These are phyloP conservation scores for Globisporangium spinosum DNA, from an alignment of 352 stramenopile genomes.

Conservation along the genomic window DNA sequence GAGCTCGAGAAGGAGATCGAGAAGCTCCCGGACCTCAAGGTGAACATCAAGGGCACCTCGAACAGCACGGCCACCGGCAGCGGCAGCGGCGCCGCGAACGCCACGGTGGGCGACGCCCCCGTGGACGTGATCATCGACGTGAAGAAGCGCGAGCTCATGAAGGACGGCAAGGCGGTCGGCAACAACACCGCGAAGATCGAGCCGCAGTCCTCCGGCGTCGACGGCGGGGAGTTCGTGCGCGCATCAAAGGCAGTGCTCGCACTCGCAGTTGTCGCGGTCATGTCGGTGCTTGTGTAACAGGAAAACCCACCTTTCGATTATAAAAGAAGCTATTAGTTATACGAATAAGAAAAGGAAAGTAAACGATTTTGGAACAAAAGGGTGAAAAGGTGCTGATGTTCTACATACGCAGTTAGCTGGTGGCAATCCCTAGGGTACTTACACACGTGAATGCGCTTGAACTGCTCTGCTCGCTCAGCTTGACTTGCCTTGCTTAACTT, in stretches of 20 bases:
- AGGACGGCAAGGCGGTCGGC: slow-evolving; percentile 9
- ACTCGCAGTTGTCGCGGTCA: slow-evolving; percentile 6
- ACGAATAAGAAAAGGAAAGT: slow-evolving; percentile 1
- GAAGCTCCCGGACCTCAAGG: slow-evolving; percentile 25
- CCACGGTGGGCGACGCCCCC: slow-evolving; percentile 6
- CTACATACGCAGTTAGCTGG: background rate
- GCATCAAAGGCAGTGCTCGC: slow-evolving; percentile 7
- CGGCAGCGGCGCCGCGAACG: background rate
- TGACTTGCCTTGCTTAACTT: background rate
- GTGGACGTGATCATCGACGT: slow-evolving; percentile 44
- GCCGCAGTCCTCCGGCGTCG: background rate
- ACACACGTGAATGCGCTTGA: background rate
- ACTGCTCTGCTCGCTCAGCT: background rate
- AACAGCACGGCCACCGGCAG: background rate
- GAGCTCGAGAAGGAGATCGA: slow-evolving; percentile 21
- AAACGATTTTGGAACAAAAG: slow-evolving; percentile 1
- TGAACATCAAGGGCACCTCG: slow-evolving; percentile 24
- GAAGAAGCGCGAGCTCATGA: slow-evolving; percentile 44
- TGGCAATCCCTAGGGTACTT: background rate
- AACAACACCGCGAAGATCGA: slow-evolving; percentile 10
- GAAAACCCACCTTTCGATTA: background rate
- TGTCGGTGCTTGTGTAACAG: slow-evolving; percentile 6
- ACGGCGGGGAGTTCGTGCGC: background rate
- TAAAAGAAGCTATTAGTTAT: background rate
- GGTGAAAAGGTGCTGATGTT: background rate